Base-by-base conservation (phyloP, 805 yeast species). In the Candida coquimbonensis region DNA sequence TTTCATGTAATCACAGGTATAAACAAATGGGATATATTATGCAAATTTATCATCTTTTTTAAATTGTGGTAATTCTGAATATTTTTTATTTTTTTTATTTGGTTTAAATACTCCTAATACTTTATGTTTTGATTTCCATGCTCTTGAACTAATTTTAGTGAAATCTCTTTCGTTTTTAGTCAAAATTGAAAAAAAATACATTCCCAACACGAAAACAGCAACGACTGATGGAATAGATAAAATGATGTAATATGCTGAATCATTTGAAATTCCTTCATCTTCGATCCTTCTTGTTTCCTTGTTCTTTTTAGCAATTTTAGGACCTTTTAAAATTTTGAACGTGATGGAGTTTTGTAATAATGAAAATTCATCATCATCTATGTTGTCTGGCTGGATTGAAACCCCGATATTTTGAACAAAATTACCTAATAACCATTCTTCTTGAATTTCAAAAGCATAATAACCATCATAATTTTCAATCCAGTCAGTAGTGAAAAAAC, bases 401-500 rank as follows among this genome's bases (percentile, higher is more conserved):
- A 88, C 65, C 42, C 81, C 68, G 12, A 85, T 80, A 49, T 74
- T 73, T 55, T 75, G 77, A 48, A 69, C 67, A 53, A 70, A 75
- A 52, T 67, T 62, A 5, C 74, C 81, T 35, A 69, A 69, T 31
- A 87, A 66, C 90, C 95, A 87, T 12, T 72, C 78, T 46, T 75
- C 78, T 34, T 73, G 61, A 36, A 87, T 66, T 35, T 77, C 77
- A 37, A 88, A 60, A 4, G 91, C 81, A 52, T 66, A 77, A 53
- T 69, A 74, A 13, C 96, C 96, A 47, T 75, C 74, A 21, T 67
- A 68, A 51, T 73, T 75, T 29, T 70, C 65, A 9, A 87, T 43
- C 96, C 96, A 88, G 7, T 83, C 93, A 8, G 89, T 72, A 1
- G 78, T 64, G 65, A 67, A 84, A 57, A 87, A 85, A 3, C 87